Evolutionary conservation across 176 grass and related monocot genomes (phyloP).

Genomic region (Musa schizocarpa): DNA sequence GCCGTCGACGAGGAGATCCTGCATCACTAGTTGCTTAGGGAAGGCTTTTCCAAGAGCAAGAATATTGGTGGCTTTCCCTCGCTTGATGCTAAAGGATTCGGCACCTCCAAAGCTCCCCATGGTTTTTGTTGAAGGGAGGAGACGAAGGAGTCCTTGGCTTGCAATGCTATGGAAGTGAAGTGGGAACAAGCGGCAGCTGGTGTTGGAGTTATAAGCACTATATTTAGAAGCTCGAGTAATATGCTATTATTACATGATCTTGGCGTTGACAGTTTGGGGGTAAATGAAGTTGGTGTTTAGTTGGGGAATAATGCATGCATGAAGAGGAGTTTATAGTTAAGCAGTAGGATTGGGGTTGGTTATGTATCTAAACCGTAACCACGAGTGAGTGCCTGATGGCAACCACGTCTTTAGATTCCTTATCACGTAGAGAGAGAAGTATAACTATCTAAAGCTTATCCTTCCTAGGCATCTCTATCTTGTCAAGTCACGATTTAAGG

Average conservation of each 20-base stretch:
- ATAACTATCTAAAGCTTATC: too few relatives aligned
- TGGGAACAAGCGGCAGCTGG: not conserved
- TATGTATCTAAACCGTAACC: not conserved
- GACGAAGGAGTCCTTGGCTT: not conserved
- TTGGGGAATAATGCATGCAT: not conserved
- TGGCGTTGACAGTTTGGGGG: not conserved
- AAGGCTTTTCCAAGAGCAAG: conserved; percentile 78
- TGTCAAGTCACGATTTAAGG: too few relatives aligned
- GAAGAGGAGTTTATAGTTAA: not conserved
- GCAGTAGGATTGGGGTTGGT: not conserved
- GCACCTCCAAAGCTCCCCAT: not conserved
- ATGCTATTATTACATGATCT: not conserved
- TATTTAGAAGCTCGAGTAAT: not conserved
- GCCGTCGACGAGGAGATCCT: conserved; percentile 62
- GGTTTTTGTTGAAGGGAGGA: not conserved
- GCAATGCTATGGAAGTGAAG: not conserved
- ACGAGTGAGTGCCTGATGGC: too few relatives aligned
- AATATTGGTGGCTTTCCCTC: conserved; percentile 47
- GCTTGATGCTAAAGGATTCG: not conserved
- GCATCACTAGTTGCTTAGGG: conserved; percentile 67
- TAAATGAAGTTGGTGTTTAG: not conserved
- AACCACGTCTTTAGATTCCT: too few relatives aligned
- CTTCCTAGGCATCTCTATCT: too few relatives aligned
- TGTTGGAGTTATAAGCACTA: not conserved
- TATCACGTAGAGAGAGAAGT: too few relatives aligned